Percentiles rank a stretch among this genome's conserved stretches.
phyloP scores from a whole-genome alignment of 768 basidiomycete genomes.

The Xerocomellus intermedius region DNA sequence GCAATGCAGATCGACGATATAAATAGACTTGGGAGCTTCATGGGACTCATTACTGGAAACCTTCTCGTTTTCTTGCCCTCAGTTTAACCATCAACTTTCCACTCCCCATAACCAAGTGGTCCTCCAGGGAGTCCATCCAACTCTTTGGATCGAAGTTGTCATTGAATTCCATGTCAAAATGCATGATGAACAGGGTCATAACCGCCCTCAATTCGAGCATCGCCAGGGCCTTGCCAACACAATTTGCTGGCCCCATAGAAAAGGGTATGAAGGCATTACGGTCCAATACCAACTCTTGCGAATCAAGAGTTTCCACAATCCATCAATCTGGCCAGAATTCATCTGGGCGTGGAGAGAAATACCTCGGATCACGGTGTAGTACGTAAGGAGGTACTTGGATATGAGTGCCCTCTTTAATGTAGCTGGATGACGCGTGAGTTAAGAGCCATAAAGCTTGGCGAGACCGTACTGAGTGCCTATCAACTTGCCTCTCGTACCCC shows the following conservation, averaged over 20 bases:
- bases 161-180: slow-evolving; percentile 33
- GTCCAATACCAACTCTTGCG: slow-evolving; percentile 22
- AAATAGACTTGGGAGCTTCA: background rate
- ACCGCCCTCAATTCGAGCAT: slow-evolving; percentile 36
- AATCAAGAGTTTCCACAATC: slow-evolving; percentile 22
- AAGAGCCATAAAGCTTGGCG: background rate
- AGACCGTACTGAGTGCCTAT: slow-evolving; percentile 32
- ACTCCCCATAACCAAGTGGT: slow-evolving; percentile 28
- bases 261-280: slow-evolving; percentile 41
- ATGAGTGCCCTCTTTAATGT: slow-evolving; percentile 42
- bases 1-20: too few relatives aligned
- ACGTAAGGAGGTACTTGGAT: slow-evolving; percentile 41
- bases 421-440: slow-evolving; percentile 29
- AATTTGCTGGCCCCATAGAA: slow-evolving; percentile 49
- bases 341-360: slow-evolving; percentile 45
- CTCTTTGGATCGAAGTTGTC: slow-evolving; percentile 27
- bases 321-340: slow-evolving; percentile 45
- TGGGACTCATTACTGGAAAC: background rate
- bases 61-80: slow-evolving; percentile 7
- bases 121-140: slow-evolving; percentile 30
- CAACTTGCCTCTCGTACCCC: slow-evolving; percentile 31
- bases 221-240: slow-evolving; percentile 47
- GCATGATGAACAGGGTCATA: slow-evolving; percentile 32
- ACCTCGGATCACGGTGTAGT: slow-evolving; percentile 43
- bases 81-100: slow-evolving; percentile 26